Percentiles rank a stretch among this genome's conserved stretches.
Evolutionary conservation across 2,329 filamentous ascomycete genomes (phyloP).

Genomic region (Cladosporium sp.): DNA sequence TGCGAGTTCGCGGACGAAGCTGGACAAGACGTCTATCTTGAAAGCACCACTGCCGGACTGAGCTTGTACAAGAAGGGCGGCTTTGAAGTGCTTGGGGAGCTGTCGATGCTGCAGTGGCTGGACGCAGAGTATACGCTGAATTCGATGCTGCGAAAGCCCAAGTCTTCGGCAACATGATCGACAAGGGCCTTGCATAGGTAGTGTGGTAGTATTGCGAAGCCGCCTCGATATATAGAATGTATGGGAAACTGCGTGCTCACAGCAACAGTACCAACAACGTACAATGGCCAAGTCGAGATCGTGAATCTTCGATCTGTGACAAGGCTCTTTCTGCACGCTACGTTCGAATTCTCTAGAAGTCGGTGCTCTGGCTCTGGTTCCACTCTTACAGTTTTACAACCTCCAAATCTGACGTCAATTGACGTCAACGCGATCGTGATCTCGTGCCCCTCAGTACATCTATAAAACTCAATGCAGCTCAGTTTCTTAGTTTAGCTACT

Average conservation of each 20-base stretch:
- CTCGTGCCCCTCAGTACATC: slow-evolving; percentile 1
- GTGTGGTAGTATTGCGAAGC: not conserved
- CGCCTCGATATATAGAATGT: not conserved
- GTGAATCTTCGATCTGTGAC: slow-evolving; percentile 4
- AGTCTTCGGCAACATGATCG: not conserved
- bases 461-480: slow-evolving; percentile 10
- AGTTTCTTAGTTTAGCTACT: not conserved
- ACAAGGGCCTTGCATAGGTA: not conserved
- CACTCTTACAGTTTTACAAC: not conserved
- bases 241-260: not conserved
- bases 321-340: not conserved
- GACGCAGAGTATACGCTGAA: not conserved
- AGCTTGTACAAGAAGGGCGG: slow-evolving; percentile 19
- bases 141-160: slow-evolving; percentile 6
- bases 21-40: slow-evolving; percentile 21
- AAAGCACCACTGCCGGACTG: not conserved
- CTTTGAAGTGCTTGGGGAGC: slow-evolving; percentile 15
- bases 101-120: not conserved
- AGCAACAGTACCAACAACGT: not conserved
- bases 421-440: slow-evolving; percentile 10
- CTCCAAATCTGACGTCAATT: slow-evolving; percentile 1
- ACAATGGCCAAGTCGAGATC: not conserved
- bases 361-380: not conserved
- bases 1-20: slow-evolving; percentile 14
- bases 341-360: not conserved